phyloP scores from a whole-genome alignment of 768 basidiomycete genomes.

The Hypholoma sublateritium region DNA sequence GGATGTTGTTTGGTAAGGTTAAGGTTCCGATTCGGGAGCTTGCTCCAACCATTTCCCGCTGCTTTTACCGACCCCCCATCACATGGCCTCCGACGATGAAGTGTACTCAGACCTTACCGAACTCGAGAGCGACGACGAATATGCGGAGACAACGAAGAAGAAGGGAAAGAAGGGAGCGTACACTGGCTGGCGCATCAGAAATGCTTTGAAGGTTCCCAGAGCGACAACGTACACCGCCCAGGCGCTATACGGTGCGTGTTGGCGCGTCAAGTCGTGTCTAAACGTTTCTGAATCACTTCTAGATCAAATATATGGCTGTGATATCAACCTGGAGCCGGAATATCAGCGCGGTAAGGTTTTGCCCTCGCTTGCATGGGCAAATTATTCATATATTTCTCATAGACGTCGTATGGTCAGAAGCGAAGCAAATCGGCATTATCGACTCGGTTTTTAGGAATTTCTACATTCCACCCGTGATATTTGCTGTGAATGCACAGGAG shows the following conservation, averaged over 20 bases:
- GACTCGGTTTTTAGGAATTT: slow-evolving; percentile 63
- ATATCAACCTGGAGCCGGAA: slow-evolving; percentile 73
- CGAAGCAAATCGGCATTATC: slow-evolving; percentile 72
- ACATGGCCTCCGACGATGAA: slow-evolving; percentile 24
- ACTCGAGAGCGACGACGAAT: slow-evolving; percentile 27
- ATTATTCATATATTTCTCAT: background rate
- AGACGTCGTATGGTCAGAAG: slow-evolving; percentile 82
- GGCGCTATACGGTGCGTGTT: slow-evolving; percentile 50
- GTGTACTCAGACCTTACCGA: slow-evolving; percentile 34
- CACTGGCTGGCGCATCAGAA: slow-evolving; percentile 32
- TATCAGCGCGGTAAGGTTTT: slow-evolving; percentile 65
- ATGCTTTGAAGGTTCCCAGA: slow-evolving; percentile 54
- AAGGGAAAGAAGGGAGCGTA: slow-evolving; percentile 5
- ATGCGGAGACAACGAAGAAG: slow-evolving; percentile 19
- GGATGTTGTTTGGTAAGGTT: too few species aligned
- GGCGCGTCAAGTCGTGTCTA: slow-evolving; percentile 20
- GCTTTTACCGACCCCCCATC: background rate
- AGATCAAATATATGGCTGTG: slow-evolving; percentile 66
- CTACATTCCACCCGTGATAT: slow-evolving; percentile 41
- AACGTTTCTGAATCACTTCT: background rate
- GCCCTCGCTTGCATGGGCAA: background rate
- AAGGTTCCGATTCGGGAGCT: slow-evolving; percentile 1
- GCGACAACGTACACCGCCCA: slow-evolving; percentile 67
- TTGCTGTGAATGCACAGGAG: slow-evolving; percentile 49
- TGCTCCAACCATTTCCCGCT: background rate